phyloP scores from a whole-genome alignment of 2,329 filamentous ascomycete species.

The Capronia coronata region DNA sequence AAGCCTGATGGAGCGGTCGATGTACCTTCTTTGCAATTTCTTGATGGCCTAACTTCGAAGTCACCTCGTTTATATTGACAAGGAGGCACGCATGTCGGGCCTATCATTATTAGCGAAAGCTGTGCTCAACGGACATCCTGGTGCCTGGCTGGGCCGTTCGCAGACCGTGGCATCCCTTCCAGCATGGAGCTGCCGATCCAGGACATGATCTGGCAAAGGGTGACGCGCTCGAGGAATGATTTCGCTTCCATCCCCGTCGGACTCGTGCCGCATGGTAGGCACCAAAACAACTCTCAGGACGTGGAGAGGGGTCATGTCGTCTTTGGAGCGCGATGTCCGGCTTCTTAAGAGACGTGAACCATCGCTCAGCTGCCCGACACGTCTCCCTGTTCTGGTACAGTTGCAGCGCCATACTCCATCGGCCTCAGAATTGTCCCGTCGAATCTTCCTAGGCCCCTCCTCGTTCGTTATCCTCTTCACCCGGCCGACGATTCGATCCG shows the following conservation, averaged over 20 bases:
- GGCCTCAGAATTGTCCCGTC: no score
- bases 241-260: slow-evolving; percentile 21
- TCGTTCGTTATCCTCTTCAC: no score
- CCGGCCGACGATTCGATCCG: no score
- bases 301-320: no score
- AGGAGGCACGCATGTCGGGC: slow-evolving; percentile 6
- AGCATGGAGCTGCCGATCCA: slow-evolving; percentile 1
- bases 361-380: neutral
- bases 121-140: slow-evolving; percentile 5
- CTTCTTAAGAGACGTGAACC: slow-evolving; percentile 5
- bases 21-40: slow-evolving; percentile 4
- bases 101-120: slow-evolving; percentile 1
- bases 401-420: neutral
- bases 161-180: neutral
- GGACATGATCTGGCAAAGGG: slow-evolving; percentile 8
- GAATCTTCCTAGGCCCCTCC: no score
- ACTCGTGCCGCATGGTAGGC: neutral
- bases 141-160: slow-evolving; percentile 14
- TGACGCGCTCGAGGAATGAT: slow-evolving; percentile 3
- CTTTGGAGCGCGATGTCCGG: slow-evolving; percentile 10
- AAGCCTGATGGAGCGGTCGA: neutral
- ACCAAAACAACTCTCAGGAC: no score
- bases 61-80: slow-evolving; percentile 9
- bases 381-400: slow-evolving; percentile 1
- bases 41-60: slow-evolving; percentile 12